phyloP scores from a whole-genome alignment of 805 yeast species.

The Priceomyces castillae region DNA sequence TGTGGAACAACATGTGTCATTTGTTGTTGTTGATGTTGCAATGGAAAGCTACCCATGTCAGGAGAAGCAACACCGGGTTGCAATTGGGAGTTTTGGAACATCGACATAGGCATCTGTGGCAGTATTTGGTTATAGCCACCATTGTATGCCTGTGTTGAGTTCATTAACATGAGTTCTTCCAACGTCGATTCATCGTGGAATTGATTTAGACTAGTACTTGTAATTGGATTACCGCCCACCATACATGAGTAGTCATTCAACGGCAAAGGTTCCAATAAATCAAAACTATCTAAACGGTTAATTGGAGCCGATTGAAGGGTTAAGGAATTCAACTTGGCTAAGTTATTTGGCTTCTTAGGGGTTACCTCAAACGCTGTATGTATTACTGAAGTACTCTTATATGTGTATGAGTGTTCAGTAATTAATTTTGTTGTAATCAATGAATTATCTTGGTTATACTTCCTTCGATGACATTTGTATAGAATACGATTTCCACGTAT shows the following conservation, averaged over 20 bases:
- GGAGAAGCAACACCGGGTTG: background rate
- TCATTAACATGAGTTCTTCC: slow-evolving; percentile 2
- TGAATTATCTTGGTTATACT: background rate
- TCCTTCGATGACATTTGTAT: background rate
- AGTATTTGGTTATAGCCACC: background rate
- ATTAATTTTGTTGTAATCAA: no score
- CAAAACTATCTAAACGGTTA: slow-evolving; percentile 17
- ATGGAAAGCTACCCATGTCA: background rate
- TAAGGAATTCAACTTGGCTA: slow-evolving; percentile 7
- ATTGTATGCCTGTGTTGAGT: background rate
- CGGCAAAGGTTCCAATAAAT: slow-evolving; percentile 14
- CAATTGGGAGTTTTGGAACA: background rate
- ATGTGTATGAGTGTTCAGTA: background rate
- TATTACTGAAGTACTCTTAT: no score
- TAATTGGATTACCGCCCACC: slow-evolving; percentile 6
- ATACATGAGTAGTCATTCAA: slow-evolving; percentile 9
- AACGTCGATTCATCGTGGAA: slow-evolving; percentile 4
- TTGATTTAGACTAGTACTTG: slow-evolving; percentile 1
- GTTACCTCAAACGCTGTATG: background rate
- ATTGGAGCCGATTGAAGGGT: slow-evolving; percentile 8
- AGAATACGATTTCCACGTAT: background rate
- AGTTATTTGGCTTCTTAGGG: background rate
- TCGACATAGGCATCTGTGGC: background rate
- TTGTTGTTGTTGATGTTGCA: background rate
- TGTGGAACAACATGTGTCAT: background rate